Base-by-base conservation (phyloP, 176 grass and related monocot genomes). In the Bonia amplexicaulis region DNA sequence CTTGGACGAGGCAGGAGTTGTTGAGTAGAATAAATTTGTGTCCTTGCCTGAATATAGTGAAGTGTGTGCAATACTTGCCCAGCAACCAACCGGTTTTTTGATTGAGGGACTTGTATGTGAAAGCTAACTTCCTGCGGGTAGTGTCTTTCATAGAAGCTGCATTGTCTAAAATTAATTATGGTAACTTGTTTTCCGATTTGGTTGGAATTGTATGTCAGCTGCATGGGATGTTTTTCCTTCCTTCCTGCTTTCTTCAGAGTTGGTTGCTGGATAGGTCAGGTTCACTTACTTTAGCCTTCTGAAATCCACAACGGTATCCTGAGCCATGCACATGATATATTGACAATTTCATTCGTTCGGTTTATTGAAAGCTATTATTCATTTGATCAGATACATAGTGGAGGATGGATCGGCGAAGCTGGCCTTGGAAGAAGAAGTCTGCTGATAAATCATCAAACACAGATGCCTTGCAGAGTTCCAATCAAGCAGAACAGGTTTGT, bases 391-490 rank as follows among this genome's bases (percentile, higher is more conserved):
- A 84, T 80, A 88, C 74, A 33, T 74, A 70, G 70, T 25, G 72
- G 25, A 7, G 17, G 66, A 99, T 99, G 97, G 97, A 99, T 80
- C 86, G 93, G 26, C 86, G 96, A 51, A 95, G 93, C 79, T 99
- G 97, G 97, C 97, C 97, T 12, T 99, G 97, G 97, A 99, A 99
- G 89, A 99, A 99, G 88, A 99, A 96, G 81, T 96, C 92, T 26
- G 96, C 93, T 80, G 97, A 99, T 40, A 99, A 99, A 88, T 71
- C 90, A 57, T 84, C 88, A 62, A 86, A 74, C 22, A 15, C 60
- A 62, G 88, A 99, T 88, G 71, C 47, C 1, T 76, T 66, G 4
- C 86, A 78, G 27, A 85, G 59, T 88, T 86, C 87, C 81, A 92
- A 91, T 87, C 87, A 92, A 87, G 60, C 72, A 48, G 90, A 96